phyloP scores from a whole-genome alignment of 495 filamentous ascomycete genomes.

The Penicillium bialowiezense region DNA sequence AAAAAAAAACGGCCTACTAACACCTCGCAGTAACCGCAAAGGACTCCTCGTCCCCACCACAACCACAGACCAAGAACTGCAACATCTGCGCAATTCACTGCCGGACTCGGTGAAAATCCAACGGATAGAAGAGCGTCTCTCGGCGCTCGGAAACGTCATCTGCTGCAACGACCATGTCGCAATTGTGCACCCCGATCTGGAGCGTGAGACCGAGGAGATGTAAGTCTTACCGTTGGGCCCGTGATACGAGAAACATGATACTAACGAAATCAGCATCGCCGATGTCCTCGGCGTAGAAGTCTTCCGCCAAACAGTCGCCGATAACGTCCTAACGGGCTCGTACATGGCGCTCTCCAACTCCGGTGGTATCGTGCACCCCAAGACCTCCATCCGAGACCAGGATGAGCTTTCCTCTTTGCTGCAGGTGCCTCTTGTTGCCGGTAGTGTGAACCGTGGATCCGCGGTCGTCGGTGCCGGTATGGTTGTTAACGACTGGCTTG shows the following conservation, averaged over 20 bases:
- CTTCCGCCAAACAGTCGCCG: conserved; percentile 94
- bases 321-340: conserved; percentile 91
- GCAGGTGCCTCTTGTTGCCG: conserved; percentile 93
- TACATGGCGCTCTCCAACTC: conserved; percentile 97
- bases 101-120: conserved; percentile 88
- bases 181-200: conserved; percentile 92
- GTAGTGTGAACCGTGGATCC: conserved; percentile 86
- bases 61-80: conserved; percentile 96
- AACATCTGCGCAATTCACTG: conserved; percentile 90
- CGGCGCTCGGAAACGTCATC: conserved; percentile 95
- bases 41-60: conserved; percentile 93
- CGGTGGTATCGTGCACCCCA: conserved; percentile 95
- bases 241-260: background rate
- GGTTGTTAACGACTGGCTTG: conserved; percentile 99
- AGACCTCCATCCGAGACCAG: conserved; percentile 94
- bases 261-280: conserved; percentile 65
- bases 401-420: conserved; percentile 92
- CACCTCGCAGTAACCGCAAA: conserved; percentile 92
- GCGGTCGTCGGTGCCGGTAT: conserved; percentile 96
- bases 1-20: too few relatives aligned
- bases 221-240: too few relatives aligned
- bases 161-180: conserved; percentile 96
- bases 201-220: conserved; percentile 94
- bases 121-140: conserved; percentile 94
- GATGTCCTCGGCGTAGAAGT: conserved; percentile 97